Conservation (phyloP, 192 early-diverging fungal genomes). For the Umbelopsis ramanniana region DNA sequence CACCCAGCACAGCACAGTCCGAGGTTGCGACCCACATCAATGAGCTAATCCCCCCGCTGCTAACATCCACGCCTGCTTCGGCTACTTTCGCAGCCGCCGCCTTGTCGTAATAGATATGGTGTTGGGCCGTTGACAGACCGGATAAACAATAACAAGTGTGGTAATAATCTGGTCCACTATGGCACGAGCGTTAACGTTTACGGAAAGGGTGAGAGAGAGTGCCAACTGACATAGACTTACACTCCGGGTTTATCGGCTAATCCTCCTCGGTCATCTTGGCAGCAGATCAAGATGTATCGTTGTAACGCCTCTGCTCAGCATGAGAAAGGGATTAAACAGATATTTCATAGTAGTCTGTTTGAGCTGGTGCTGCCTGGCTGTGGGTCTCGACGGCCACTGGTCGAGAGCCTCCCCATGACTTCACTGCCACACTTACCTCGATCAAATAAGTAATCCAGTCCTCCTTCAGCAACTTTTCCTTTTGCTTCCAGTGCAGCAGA, state of each 20-base stretch:
- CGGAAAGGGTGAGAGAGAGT: background rate
- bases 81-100: constrained; percentile 22
- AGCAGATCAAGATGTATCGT: constrained; percentile 87
- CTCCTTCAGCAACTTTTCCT: background rate
- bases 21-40: constrained; percentile 43
- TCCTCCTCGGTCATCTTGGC: constrained; percentile 81
- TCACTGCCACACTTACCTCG: constrained; percentile 34
- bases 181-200: background rate
- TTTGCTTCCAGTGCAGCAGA: constrained; percentile 46
- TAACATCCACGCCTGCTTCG: constrained; percentile 33
- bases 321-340: background rate
- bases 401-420: too few species aligned
- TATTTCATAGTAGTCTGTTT: background rate
- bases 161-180: constrained; percentile 81
- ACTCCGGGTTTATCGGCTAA: constrained; percentile 92
- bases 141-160: constrained; percentile 93
- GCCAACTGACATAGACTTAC: constrained; percentile 43
- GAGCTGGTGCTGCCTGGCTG: background rate
- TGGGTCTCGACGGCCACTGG: too few species aligned
- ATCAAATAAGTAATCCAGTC: constrained; percentile 52
- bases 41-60: constrained; percentile 42
- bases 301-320: constrained; percentile 69
- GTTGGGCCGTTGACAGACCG: constrained; percentile 86
- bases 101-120: constrained; percentile 59
- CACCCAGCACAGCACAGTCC: constrained; percentile 49